Evolutionary conservation across 2,329 filamentous ascomycete genomes (phyloP).

Genomic region (Talaromyces sp.): DNA sequence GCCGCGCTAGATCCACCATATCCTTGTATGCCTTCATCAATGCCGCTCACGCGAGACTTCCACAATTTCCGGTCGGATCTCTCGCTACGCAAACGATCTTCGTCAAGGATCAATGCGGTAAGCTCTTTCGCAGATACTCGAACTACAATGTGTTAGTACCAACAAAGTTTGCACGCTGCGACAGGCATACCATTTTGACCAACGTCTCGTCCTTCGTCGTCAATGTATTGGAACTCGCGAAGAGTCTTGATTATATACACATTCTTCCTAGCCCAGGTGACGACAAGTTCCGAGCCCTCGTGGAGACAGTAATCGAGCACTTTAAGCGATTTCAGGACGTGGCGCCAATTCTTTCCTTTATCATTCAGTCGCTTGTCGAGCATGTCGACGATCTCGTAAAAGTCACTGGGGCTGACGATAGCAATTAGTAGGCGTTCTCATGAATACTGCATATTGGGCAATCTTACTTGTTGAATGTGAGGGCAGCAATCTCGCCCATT

Average conservation of each 20-base stretch:
- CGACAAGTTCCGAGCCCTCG: slow-evolving; percentile 91
- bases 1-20: slow-evolving; percentile 35
- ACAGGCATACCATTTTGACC: slow-evolving; percentile 79
- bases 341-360: slow-evolving; percentile 99
- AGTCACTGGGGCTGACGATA: slow-evolving; percentile 74
- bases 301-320: slow-evolving; percentile 97
- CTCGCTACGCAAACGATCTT: slow-evolving; percentile 86
- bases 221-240: slow-evolving; percentile 92
- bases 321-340: slow-evolving; percentile 95
- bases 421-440: not conserved
- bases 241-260: slow-evolving; percentile 98
- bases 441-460: not conserved
- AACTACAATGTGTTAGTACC: slow-evolving; percentile 53
- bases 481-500: slow-evolving; percentile 96
- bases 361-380: slow-evolving; percentile 97
- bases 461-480: slow-evolving; percentile 93
- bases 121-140: slow-evolving; percentile 94
- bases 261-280: slow-evolving; percentile 97
- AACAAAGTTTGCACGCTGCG: not conserved
- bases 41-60: slow-evolving; percentile 92
- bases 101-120: slow-evolving; percentile 84
- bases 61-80: slow-evolving; percentile 87
- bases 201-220: slow-evolving; percentile 92
- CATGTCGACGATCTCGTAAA: slow-evolving; percentile 99
- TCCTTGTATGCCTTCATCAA: slow-evolving; percentile 65